Percentiles rank a stretch among this genome's conserved stretches.
Evolutionary conservation across 139 green algal species (phyloP).

Genomic region (Trebouxia sp.): DNA sequence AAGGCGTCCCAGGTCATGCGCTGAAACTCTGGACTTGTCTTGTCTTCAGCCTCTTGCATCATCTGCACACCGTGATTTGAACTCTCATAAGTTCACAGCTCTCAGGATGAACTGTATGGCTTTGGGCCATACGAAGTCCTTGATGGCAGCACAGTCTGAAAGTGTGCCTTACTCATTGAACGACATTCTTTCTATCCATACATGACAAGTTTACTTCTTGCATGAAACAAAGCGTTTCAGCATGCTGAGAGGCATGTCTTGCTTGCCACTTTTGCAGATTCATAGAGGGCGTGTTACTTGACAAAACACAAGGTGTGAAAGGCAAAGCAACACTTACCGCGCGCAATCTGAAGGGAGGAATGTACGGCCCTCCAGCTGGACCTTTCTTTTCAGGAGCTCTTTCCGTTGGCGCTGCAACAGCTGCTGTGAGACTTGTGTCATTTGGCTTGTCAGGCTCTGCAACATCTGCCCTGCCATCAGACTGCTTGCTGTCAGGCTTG

Average conservation of each 20-base stretch:
- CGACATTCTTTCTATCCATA: neutral
- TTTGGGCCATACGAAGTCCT: neutral
- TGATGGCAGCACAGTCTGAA: neutral
- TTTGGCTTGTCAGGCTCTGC: neutral
- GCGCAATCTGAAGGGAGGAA: constrained; percentile 98
- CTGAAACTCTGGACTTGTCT: constrained; percentile 43
- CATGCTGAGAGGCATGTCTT: neutral
- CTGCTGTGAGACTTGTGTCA: neutral
- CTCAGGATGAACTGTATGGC: neutral
- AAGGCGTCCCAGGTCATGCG: constrained; percentile 93
- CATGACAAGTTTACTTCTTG: neutral
- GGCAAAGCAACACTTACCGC: constrained; percentile 42
- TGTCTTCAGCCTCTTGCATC: constrained; percentile 29
- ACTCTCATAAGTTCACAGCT: neutral
- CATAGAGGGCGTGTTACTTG: neutral
- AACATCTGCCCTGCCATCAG: neutral
- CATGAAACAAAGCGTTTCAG: neutral
- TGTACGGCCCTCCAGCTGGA: constrained; percentile 88
- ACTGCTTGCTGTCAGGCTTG: neutral
- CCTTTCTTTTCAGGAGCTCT: neutral
- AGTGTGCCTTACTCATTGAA: neutral
- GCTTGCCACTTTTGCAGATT: neutral
- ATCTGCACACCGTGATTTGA: neutral
- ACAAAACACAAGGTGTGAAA: neutral
- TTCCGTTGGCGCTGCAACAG: neutral